These are phyloP conservation scores for Pythium biforme DNA, from an alignment of 352 stramenopile genomes.

Conservation along the genomic window DNA sequence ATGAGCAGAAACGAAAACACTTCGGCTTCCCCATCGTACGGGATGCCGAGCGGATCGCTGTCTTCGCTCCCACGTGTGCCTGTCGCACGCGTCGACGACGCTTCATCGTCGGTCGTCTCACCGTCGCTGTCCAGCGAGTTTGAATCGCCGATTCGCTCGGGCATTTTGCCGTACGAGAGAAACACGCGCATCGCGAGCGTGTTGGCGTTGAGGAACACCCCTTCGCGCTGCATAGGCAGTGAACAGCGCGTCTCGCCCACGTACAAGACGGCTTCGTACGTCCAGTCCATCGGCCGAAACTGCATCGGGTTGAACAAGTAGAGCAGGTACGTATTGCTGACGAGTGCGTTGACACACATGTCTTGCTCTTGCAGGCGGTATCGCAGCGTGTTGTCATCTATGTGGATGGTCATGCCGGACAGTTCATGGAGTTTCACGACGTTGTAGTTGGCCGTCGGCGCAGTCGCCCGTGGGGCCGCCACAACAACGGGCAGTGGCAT, in stretches of 20 bases:
- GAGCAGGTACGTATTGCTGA: slow-evolving; percentile 87
- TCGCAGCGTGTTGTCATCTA: slow-evolving; percentile 83
- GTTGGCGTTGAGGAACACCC: slow-evolving; percentile 76
- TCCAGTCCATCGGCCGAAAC: slow-evolving; percentile 83
- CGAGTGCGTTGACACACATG: slow-evolving; percentile 75
- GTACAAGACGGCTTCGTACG: slow-evolving; percentile 63
- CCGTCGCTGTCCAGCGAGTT: slow-evolving; percentile 1
- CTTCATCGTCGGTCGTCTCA: slow-evolving; percentile 13
- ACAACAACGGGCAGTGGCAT: background rate
- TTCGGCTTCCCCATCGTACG: slow-evolving; percentile 50
- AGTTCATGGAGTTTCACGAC: slow-evolving; percentile 75
- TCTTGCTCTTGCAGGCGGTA: slow-evolving; percentile 58
- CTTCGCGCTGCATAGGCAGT: slow-evolving; percentile 67
- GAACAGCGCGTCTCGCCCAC: slow-evolving; percentile 48
- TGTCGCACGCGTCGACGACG: background rate
- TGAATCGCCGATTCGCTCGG: slow-evolving; percentile 29
- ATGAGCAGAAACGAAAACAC: slow-evolving; percentile 68
- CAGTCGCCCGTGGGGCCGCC: background rate
- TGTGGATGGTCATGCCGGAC: slow-evolving; percentile 81
- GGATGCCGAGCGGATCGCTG: slow-evolving; percentile 60
- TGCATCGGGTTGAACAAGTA: slow-evolving; percentile 85
- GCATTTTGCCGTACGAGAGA: slow-evolving; percentile 81
- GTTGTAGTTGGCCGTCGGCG: slow-evolving; percentile 10
- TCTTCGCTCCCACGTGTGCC: slow-evolving; percentile 48
- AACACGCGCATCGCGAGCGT: slow-evolving; percentile 74